These are phyloP conservation scores for Chlamydomonas schloesseri DNA, from an alignment of 139 green algal species.

Conservation along the genomic window DNA sequence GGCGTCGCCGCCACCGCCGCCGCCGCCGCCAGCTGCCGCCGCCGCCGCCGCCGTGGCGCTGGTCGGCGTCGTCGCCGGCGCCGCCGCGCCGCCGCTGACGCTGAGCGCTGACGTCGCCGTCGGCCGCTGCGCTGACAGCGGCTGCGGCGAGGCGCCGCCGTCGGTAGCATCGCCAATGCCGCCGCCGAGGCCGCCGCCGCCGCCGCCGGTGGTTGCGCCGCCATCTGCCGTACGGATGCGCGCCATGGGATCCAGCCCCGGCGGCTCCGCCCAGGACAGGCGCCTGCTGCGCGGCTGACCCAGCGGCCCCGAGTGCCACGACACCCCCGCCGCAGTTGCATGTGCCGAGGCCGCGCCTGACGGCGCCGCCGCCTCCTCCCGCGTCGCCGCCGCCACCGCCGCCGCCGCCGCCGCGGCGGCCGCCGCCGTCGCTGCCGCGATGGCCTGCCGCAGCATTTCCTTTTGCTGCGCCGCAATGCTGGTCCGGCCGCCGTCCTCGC, in stretches of 20 bases:
- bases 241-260: not conserved
- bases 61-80: too few species aligned
- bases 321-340: too few species aligned
- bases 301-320: not conserved
- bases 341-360: too few species aligned
- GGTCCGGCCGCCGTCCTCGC: not conserved
- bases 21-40: not conserved
- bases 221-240: not conserved
- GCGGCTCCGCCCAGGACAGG: not conserved
- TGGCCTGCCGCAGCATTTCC: not conserved
- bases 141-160: too few species aligned
- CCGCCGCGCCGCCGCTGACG: not conserved
- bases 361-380: too few species aligned
- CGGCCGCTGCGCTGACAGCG: not conserved
- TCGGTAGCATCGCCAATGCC: not conserved
- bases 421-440: too few species aligned
- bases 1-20: not conserved
- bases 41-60: not conserved
- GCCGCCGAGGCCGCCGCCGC: not conserved
- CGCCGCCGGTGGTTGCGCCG: too few species aligned
- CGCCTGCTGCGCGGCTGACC: not conserved
- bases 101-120: not conserved
- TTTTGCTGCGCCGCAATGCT: not conserved
- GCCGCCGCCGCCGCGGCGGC: too few species aligned
- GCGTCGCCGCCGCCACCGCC: not conserved